Percentiles rank a stretch among this genome's conserved stretches.
Conservation (phyloP, 2,329 filamentous ascomycete species). For the Teratosphaeria pseudoeucalypti region DNA sequence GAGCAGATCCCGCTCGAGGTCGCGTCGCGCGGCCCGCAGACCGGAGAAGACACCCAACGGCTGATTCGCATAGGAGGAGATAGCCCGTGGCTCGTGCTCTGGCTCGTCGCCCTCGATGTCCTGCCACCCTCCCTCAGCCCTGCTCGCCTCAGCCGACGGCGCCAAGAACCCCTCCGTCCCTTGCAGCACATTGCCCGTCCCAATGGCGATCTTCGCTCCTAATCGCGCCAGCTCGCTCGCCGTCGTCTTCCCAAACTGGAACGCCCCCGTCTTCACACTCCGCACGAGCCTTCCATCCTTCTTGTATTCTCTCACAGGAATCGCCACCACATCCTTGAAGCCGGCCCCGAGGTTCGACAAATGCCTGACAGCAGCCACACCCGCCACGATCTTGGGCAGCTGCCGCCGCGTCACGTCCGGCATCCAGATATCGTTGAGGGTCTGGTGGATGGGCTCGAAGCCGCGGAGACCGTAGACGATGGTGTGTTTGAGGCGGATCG, state of each 20-base stretch:
- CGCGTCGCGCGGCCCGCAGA: slow-evolving; percentile 68
- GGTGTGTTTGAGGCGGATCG: slow-evolving; percentile 74
- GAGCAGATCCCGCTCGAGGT: slow-evolving; percentile 77
- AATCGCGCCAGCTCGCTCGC: slow-evolving; percentile 90
- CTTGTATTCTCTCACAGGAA: slow-evolving; percentile 84
- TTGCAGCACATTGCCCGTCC: slow-evolving; percentile 86
- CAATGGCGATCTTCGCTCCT: slow-evolving; percentile 86
- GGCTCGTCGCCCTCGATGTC: slow-evolving; percentile 51
- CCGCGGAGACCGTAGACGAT: slow-evolving; percentile 89
- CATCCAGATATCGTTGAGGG: slow-evolving; percentile 92
- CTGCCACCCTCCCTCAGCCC: slow-evolving; percentile 29
- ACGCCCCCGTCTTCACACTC: slow-evolving; percentile 81
- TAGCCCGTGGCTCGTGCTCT: slow-evolving; percentile 62
- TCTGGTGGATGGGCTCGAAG: slow-evolving; percentile 81
- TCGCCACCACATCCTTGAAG: slow-evolving; percentile 73
- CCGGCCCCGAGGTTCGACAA: slow-evolving; percentile 86
- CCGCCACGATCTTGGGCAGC: slow-evolving; percentile 76
- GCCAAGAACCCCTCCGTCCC: slow-evolving; percentile 72
- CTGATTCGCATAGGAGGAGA: slow-evolving; percentile 89
- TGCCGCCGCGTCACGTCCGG: slow-evolving; percentile 85
- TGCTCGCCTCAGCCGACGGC: slow-evolving; percentile 14
- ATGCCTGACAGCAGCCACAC: slow-evolving; percentile 79
- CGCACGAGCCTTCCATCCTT: slow-evolving; percentile 90
- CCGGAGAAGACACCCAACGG: slow-evolving; percentile 82
- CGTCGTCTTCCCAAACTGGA: slow-evolving; percentile 84